A percentile compares a stretch with the other conserved stretches of the same genome.
These are phyloP conservation scores for Allomyces macrogynus DNA, from an alignment of 192 early-diverging fungal genomes.

Conservation along the genomic window DNA sequence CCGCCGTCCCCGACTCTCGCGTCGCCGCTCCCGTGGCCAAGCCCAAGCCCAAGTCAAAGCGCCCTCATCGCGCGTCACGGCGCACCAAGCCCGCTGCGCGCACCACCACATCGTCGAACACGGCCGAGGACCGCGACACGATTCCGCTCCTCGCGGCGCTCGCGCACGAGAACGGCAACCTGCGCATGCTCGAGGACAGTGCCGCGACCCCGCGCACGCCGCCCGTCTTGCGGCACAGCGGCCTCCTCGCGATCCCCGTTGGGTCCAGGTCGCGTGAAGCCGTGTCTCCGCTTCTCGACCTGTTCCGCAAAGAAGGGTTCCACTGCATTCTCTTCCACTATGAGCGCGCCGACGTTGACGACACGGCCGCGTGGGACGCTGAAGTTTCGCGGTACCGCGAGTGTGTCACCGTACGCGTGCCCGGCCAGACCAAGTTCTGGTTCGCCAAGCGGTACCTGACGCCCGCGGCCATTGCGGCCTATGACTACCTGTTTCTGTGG, in stretches of 20 bases:
- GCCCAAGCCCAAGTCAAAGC: too few species aligned
- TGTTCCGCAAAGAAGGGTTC: not conserved
- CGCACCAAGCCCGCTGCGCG: too few species aligned
- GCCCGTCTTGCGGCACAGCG: not conserved
- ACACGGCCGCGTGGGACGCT: not conserved
- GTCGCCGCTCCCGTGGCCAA: too few species aligned
- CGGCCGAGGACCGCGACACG: too few species aligned
- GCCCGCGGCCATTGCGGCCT: not conserved
- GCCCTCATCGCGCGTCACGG: too few species aligned
- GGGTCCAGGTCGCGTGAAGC: not conserved
- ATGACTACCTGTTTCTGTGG: not conserved
- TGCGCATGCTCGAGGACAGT: too few species aligned
- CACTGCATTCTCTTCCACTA: not conserved
- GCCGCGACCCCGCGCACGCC: too few species aligned
- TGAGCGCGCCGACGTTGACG: not conserved
- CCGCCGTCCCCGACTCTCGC: too few species aligned
- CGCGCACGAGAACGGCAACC: too few species aligned
- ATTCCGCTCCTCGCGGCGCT: too few species aligned
- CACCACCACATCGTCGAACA: too few species aligned
- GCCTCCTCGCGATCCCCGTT: not conserved
- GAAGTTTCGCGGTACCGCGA: not conserved
- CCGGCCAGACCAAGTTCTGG: not conserved
- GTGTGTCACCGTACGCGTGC: not conserved
- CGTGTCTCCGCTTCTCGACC: not conserved
- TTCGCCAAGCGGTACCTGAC: not conserved